phyloP scores from a whole-genome alignment of 306 rosid species.

The Quercus robur region DNA sequence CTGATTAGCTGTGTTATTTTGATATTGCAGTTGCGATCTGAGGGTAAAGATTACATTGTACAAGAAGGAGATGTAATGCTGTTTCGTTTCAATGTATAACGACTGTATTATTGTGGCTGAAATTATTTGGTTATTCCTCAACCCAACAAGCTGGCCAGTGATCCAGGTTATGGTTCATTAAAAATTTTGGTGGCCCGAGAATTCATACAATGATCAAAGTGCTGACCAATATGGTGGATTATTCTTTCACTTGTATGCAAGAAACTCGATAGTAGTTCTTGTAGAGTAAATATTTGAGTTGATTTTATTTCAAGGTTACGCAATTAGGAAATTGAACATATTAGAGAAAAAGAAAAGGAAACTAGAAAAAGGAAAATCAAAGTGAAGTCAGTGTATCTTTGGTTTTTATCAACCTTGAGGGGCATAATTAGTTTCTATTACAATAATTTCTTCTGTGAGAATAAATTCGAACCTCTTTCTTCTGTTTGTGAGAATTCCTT shows the following conservation, averaged over 20 bases:
- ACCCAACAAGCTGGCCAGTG: not conserved
- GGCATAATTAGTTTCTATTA: not conserved
- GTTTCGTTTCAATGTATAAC: constrained; percentile 86
- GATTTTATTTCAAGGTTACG: constrained; percentile 1
- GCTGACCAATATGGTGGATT: not conserved
- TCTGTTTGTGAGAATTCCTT: not conserved
- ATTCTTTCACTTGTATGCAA: not conserved
- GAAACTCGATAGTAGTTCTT: constrained; percentile 1
- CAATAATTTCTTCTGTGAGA: not conserved
- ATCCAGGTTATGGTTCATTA: not conserved
- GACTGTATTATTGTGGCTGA: not conserved
- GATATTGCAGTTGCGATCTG: constrained; percentile 81
- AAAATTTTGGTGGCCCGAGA: not conserved
- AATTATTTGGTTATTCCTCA: not conserved
- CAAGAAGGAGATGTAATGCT: constrained; percentile 96
- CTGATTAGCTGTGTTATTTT: not conserved
- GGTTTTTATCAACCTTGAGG: not conserved
- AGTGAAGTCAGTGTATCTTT: not conserved
- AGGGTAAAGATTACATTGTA: constrained; percentile 92
- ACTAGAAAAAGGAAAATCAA: not conserved
- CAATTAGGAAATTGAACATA: not conserved
- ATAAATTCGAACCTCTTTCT: not conserved
- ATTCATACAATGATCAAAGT: not conserved
- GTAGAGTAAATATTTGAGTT: constrained; percentile 19
- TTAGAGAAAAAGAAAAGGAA: not conserved